Conservation (phyloP, 2,329 filamentous ascomycete species). For the Chrysoporthe deuterocubensis region DNA sequence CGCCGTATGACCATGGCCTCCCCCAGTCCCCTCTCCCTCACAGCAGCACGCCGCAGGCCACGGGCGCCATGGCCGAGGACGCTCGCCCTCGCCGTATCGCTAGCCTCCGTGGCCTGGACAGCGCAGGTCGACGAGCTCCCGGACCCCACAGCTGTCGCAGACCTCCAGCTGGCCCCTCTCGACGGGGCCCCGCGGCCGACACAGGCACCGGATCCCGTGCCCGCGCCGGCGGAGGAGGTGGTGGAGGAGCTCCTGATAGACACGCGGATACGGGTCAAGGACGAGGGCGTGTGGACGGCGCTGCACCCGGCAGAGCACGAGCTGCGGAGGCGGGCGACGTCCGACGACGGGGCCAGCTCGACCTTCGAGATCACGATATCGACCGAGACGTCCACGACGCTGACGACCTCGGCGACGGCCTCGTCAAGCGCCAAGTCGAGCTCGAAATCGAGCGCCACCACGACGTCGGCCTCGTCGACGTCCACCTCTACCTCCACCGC, state of each 20-base stretch:
- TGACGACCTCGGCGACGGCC: slow-evolving; percentile 37
- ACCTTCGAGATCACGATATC: slow-evolving; percentile 29
- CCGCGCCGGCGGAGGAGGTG: slow-evolving; percentile 31
- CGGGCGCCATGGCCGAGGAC: slow-evolving; percentile 36
- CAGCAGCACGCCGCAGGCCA: slow-evolving; percentile 27
- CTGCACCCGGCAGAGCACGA: slow-evolving; percentile 41
- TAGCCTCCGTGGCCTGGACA: slow-evolving; percentile 36
- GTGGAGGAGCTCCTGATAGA: slow-evolving; percentile 43
- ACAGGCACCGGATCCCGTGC: slow-evolving; percentile 31
- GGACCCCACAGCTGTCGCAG: slow-evolving; percentile 35
- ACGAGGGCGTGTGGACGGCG: slow-evolving; percentile 43
- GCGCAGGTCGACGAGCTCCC: slow-evolving; percentile 26
- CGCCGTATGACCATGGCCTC: slow-evolving; percentile 36
- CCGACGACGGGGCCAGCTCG: slow-evolving; percentile 14
- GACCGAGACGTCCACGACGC: slow-evolving; percentile 34
- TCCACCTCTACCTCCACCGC: slow-evolving; percentile 37
- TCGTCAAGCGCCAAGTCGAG: slow-evolving; percentile 33
- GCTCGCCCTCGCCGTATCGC: slow-evolving; percentile 30
- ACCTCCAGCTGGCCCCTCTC: slow-evolving; percentile 26
- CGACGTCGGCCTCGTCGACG: slow-evolving; percentile 18
- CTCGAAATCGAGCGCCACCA: slow-evolving; percentile 5
- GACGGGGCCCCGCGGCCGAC: slow-evolving; percentile 18
- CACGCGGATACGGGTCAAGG: slow-evolving; percentile 39
- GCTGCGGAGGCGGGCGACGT: slow-evolving; percentile 30
- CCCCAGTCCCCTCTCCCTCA: slow-evolving; percentile 18